Conservation (phyloP, 495 filamentous ascomycete species). For the Daldinia decipiens region DNA sequence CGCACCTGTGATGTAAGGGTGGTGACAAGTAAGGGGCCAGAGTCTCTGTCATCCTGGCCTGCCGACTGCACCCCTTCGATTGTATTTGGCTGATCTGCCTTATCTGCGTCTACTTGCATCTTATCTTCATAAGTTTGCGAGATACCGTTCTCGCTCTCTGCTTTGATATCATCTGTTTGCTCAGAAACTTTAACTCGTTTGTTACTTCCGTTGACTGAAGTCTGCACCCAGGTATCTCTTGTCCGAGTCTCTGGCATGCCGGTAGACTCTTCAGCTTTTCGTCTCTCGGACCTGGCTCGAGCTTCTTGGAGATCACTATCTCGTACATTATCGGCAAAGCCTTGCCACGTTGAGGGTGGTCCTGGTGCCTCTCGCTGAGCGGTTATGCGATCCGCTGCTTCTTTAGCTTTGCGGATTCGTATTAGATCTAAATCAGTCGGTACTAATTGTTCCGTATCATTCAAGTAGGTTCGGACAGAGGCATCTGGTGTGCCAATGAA, state of each 20-base stretch:
- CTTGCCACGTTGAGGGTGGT: constrained; percentile 33
- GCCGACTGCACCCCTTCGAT: constrained; percentile 15
- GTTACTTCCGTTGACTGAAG: constrained; percentile 50
- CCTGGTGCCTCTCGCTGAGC: constrained; percentile 14
- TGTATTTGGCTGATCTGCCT: constrained; percentile 10
- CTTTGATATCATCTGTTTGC: constrained; percentile 40
- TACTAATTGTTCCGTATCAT: constrained; percentile 84
- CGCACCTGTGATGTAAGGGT: constrained; percentile 44
- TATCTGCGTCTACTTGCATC: constrained; percentile 21
- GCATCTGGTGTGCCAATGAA: constrained; percentile 66
- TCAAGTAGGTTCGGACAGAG: constrained; percentile 72
- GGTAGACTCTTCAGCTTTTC: constrained; percentile 44
- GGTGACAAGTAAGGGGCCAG: constrained; percentile 25
- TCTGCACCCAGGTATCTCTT: constrained; percentile 49
- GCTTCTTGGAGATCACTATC: constrained; percentile 38
- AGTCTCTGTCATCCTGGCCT: constrained; percentile 14
- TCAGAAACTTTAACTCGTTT: constrained; percentile 57
- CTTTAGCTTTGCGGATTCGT: constrained; percentile 43
- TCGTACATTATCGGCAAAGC: constrained; percentile 34
- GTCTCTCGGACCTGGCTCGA: constrained; percentile 28
- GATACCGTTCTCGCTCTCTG: constrained; percentile 23
- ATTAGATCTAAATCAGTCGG: constrained; percentile 78
- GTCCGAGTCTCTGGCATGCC: constrained; percentile 25
- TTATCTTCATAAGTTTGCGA: constrained; percentile 23
- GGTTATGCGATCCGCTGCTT: constrained; percentile 30